Evolutionary conservation across 2,329 filamentous ascomycete genomes (phyloP).

Genomic region (Fusarium coicis): DNA sequence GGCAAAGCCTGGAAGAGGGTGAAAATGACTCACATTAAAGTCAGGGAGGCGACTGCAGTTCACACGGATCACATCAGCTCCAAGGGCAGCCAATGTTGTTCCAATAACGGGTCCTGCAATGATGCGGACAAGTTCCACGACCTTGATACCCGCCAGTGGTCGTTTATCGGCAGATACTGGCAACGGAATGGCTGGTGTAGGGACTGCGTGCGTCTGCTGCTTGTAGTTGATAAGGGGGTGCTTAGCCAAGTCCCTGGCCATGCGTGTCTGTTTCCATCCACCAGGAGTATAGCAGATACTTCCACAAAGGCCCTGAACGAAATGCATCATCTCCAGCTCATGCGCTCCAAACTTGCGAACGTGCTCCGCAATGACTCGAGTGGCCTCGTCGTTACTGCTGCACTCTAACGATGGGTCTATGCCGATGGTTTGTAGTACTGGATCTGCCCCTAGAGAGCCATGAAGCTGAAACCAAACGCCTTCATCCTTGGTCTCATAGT

Average conservation of each 20-base stretch:
- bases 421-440: not conserved
- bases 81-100: not conserved
- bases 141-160: not conserved
- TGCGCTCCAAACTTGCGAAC: not conserved
- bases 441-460: slow-evolving; percentile 34
- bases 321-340: not conserved
- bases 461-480: not conserved
- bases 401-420: not conserved
- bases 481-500: not conserved
- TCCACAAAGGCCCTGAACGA: not conserved
- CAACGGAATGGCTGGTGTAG: not conserved
- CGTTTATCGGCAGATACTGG: not conserved
- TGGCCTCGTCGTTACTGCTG: not conserved
- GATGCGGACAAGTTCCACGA: not conserved
- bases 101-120: not conserved
- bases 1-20: accelerated
- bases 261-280: not conserved
- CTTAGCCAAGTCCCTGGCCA: not conserved
- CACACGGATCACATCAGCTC: not conserved
- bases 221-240: not conserved
- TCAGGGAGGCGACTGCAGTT: not conserved
- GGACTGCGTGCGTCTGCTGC: not conserved
- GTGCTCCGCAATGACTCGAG: not conserved
- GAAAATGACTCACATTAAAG: not conserved
- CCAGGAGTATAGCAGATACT: not conserved